Base-by-base conservation (phyloP, 2,329 filamentous ascomycete species). In the Metarhizium humberi region DNA sequence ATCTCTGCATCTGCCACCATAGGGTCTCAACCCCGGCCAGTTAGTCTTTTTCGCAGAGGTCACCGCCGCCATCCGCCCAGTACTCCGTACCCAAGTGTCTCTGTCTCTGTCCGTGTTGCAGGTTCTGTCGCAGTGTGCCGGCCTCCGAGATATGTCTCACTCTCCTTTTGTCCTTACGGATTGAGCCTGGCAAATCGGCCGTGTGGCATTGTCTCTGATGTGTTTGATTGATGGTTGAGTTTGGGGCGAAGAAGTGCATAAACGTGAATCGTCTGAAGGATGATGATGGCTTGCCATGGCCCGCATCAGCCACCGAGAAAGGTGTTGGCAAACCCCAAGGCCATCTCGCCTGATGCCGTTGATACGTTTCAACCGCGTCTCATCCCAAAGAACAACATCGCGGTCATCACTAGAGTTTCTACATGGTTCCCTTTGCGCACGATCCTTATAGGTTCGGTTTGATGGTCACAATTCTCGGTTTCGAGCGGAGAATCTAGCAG, bases 81-180 rank as follows among this genome's bases (percentile, higher is more conserved):
- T 11, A 40, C 4, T 5, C 4, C 20, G 2, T 34, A 13, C 43
- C 40, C 40, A 46, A 25, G 43, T 20, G 6, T 2, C 43, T 7
- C 32, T 34, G 32, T 34, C 32, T 34, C 32, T 34, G 32, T 34
- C 10, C 6, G 32, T 34, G 47, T 49, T 49, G 30, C 47, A 50
- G 30, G 32, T 16, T 38, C 8, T 36, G 42, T 42, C 51, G 43
- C 43, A 53, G 42, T 8, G 42, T 53, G 51, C 51, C 51, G 51
- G 16, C 43, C 30, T 36, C 51, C 51, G 51, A 53, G 51, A 53
- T 53, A 48, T 53, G 51, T 53, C 51, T 53, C 43, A 16, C 6
- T n/a, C 42, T 46, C 29, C 25, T 10, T 36, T 32, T 16, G 7
- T 32, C 40, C 34, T 18, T 20, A 42, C 42, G 40, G 42, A 32